Evolutionary conservation across 2,329 filamentous ascomycete species (phyloP), one percentile per base, ranked within the genome.

Genomic region (Stagonosporopsis rhizophila): DNA sequence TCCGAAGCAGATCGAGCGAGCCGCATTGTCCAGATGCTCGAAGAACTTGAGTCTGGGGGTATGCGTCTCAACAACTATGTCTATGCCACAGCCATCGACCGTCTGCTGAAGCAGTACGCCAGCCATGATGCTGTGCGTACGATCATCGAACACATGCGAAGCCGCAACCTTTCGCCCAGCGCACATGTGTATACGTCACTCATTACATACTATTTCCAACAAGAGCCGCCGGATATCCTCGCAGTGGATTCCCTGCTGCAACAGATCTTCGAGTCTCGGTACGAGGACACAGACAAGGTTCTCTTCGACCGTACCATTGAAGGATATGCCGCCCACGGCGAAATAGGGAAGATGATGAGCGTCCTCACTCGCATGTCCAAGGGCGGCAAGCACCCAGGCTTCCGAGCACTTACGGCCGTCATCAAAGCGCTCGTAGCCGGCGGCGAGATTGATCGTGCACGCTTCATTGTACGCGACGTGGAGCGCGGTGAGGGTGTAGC

Each of bases 111-210:
- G 67, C 73, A 62, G 38, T 74, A 79, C 52, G 63, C 71, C 25
- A 83, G 83, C 61, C 58, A 78, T 42, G 28, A 62, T 2, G 84
- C 86, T 52, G 82, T 90, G 14, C 81, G 83, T 40, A 81, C 81
- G 1, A 81, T 94, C 7, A 80, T 92, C 39, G 75, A 79, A 1
- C 84, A 89, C 71, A 89, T 95, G 82, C 76, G 78, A 46, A 64
- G 68, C 6, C 76, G 80, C 22, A 82, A 82, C 19, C 67, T 88
- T 39, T 71, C 81, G 44, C 81, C 86, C 2, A 84, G 84, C 4
- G 75, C 85, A 1, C 83, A 91, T 64, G 89, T 92, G 67, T 90
- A 90, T 78, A 93, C 90, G 22, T 89, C 88, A 67, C 82, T 95
- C 19, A 79, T 90, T 41, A 84, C 88, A 41, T 81, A 89, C 69